These are phyloP conservation scores for Aspergillus tubingensis DNA, from an alignment of 2,329 filamentous ascomycete species.

Conservation along the genomic window DNA sequence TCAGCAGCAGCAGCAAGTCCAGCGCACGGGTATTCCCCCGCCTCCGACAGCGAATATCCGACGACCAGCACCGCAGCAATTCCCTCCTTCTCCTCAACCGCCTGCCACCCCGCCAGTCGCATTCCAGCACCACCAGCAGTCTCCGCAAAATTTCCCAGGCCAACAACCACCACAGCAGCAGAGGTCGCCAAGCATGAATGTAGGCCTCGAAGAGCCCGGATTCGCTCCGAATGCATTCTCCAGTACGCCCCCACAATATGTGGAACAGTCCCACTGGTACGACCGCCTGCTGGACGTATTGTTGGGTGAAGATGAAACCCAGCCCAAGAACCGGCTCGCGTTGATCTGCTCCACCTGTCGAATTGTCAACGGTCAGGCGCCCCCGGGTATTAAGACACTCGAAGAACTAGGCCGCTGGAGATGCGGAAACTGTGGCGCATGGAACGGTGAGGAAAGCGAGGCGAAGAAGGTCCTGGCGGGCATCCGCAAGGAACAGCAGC, in stretches of 20 bases:
- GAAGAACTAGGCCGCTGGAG: slow-evolving; percentile 85
- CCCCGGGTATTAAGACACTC: slow-evolving; percentile 75
- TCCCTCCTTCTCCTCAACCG: slow-evolving; percentile 14
- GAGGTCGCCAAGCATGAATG: background rate
- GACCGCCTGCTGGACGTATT: slow-evolving; percentile 90
- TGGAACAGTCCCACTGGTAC: slow-evolving; percentile 73
- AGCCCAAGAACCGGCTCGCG: slow-evolving; percentile 84
- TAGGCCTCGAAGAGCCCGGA: slow-evolving; percentile 39
- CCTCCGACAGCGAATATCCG: slow-evolving; percentile 68
- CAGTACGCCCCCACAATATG: slow-evolving; percentile 35
- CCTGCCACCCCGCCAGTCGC: slow-evolving; percentile 1
- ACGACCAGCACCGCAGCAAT: slow-evolving; percentile 20
- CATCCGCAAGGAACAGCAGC: slow-evolving; percentile 45
- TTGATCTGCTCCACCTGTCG: slow-evolving; percentile 81
- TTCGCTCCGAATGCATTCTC: slow-evolving; percentile 54
- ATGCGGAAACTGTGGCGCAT: slow-evolving; percentile 78
- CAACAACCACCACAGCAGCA: slow-evolving; percentile 13
- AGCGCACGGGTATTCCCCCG: slow-evolving; percentile 58
- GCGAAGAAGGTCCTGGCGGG: slow-evolving; percentile 70
- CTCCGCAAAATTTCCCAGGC: slow-evolving; percentile 3
- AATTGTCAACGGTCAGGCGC: slow-evolving; percentile 92
- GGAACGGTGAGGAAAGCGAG: slow-evolving; percentile 81
- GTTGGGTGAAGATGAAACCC: slow-evolving; percentile 91
- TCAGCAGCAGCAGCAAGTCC: slow-evolving; percentile 28
- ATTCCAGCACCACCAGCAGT: slow-evolving; percentile 13